These are phyloP conservation scores for Davidsoniella virescens DNA, from an alignment of 2,329 filamentous ascomycete species.

Conservation along the genomic window DNA sequence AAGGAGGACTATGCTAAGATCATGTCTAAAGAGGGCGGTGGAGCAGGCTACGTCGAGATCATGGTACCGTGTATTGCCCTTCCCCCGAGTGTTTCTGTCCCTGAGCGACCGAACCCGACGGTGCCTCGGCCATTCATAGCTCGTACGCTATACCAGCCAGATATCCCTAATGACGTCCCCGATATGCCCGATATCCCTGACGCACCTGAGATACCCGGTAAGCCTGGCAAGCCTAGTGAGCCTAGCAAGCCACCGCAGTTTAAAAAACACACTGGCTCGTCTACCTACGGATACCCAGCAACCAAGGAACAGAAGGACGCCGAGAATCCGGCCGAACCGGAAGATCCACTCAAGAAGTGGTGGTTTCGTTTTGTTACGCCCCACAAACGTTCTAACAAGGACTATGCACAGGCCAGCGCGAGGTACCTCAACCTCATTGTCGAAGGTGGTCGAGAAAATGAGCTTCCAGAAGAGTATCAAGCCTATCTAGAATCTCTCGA, in stretches of 20 bases:
- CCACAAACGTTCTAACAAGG: constrained; percentile 42
- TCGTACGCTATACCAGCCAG: constrained; percentile 55
- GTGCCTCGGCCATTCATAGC: constrained; percentile 55
- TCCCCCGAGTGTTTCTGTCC: constrained; percentile 40
- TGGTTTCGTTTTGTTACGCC: constrained; percentile 29
- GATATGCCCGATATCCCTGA: constrained; percentile 24
- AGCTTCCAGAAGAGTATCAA: constrained; percentile 64
- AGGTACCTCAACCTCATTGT: constrained; percentile 71
- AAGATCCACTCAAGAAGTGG: constrained; percentile 24
- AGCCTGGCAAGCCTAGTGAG: constrained; percentile 15
- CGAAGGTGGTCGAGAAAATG: constrained; percentile 63
- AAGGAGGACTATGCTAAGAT: constrained; percentile 67
- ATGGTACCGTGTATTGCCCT: constrained; percentile 63
- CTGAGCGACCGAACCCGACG: constrained; percentile 41
- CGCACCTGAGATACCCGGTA: constrained; percentile 18
- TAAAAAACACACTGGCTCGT: background rate
- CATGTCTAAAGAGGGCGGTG: constrained; percentile 79
- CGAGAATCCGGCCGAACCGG: constrained; percentile 13
- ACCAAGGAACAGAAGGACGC: constrained; percentile 5
- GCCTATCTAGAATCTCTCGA: constrained; percentile 52
- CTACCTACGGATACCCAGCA: background rate
- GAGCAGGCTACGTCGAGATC: constrained; percentile 69
- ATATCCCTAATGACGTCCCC: constrained; percentile 27
- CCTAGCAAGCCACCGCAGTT: background rate
- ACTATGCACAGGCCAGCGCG: constrained; percentile 66